Evolutionary conservation across 2,329 filamentous ascomycete species (phyloP).

Genomic region (Xylaria sp.): DNA sequence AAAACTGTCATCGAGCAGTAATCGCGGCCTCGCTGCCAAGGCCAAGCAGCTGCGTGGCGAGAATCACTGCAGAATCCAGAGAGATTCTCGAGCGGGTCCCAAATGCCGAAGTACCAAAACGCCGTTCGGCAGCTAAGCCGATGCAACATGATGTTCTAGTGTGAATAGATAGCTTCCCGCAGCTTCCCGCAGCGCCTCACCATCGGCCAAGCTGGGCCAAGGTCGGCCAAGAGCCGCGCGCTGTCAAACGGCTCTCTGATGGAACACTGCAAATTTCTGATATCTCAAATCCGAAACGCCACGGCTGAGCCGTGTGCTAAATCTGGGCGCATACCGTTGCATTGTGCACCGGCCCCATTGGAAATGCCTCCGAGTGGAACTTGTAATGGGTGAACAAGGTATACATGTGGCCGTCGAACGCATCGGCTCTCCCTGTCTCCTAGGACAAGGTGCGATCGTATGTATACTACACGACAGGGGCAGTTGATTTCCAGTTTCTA

Average conservation of each 20-base stretch:
- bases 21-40: slow-evolving; percentile 13
- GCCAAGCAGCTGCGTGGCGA: slow-evolving; percentile 11
- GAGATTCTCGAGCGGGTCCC: slow-evolving; percentile 4
- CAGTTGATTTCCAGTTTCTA: slow-evolving; percentile 11
- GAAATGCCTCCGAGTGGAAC: slow-evolving; percentile 7
- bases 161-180: background rate
- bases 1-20: background rate
- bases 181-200: background rate
- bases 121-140: slow-evolving; percentile 5
- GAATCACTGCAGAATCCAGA: slow-evolving; percentile 4
- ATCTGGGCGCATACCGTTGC: background rate
- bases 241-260: background rate
- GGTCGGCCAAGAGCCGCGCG: slow-evolving; percentile 16
- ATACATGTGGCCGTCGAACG: background rate
- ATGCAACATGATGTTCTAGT: slow-evolving; percentile 1
- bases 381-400: background rate
- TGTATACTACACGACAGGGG: background rate
- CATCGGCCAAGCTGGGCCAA: slow-evolving; percentile 13
- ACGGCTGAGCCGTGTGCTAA: background rate
- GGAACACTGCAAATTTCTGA: background rate
- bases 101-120: background rate
- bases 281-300: background rate
- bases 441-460: background rate
- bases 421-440: background rate
- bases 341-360: slow-evolving; percentile 12